Conservation (phyloP, 495 filamentous ascomycete species). For the Penicillium cinerascens region DNA sequence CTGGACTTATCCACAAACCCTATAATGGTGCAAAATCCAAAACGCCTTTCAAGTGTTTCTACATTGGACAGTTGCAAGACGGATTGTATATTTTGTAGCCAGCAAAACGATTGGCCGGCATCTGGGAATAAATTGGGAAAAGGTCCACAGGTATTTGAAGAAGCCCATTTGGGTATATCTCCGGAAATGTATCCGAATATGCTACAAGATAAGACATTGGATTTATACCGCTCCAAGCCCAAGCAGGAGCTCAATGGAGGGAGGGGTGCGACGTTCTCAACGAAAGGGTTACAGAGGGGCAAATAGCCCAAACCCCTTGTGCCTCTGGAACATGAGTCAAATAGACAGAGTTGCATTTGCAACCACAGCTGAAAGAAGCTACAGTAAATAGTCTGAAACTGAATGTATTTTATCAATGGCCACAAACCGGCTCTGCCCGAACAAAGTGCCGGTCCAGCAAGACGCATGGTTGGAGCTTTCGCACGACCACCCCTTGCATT, state of each 20-base stretch:
- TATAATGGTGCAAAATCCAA: too few species aligned
- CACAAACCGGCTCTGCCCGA: background rate
- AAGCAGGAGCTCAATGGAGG: background rate
- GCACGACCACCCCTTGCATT: conserved; percentile 22
- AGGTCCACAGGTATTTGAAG: too few species aligned
- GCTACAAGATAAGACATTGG: too few species aligned
- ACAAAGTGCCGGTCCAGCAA: background rate
- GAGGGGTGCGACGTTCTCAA: background rate
- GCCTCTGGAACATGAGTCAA: background rate
- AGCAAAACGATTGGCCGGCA: too few species aligned
- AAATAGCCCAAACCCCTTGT: background rate
- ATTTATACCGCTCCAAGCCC: background rate
- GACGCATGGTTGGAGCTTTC: background rate
- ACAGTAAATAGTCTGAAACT: background rate
- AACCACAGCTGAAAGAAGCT: background rate
- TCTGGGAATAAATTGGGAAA: too few species aligned
- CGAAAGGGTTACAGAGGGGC: background rate
- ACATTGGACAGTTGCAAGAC: too few species aligned
- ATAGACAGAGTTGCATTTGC: background rate
- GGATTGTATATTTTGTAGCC: too few species aligned
- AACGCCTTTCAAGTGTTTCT: too few species aligned
- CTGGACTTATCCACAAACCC: too few species aligned
- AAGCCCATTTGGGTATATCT: too few species aligned
- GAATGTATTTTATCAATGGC: background rate
- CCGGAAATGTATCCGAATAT: too few species aligned